Percentiles rank a stretch among this genome's conserved stretches.
These are phyloP conservation scores for Suillus ampliporus DNA, from an alignment of 768 basidiomycete species.

Conservation along the genomic window DNA sequence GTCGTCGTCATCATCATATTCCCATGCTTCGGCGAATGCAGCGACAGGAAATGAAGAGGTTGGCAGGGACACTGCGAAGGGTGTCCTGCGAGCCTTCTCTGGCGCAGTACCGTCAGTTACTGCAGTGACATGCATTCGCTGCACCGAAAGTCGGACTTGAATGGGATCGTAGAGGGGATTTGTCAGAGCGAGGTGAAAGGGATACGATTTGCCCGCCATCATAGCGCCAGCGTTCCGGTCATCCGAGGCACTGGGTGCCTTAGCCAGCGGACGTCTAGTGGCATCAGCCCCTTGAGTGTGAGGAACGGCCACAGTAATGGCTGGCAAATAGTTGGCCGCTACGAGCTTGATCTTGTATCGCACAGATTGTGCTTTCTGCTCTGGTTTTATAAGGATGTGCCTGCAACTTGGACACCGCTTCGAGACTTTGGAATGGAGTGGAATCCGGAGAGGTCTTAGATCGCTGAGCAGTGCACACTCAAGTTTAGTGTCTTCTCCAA, in stretches of 20 bases:
- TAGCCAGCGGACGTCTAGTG: slow-evolving; percentile 42
- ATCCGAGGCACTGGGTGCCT: slow-evolving; percentile 43
- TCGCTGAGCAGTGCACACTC: slow-evolving; percentile 53
- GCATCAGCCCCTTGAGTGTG: slow-evolving; percentile 47
- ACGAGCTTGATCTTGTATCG: slow-evolving; percentile 98
- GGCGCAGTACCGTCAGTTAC: slow-evolving; percentile 45
- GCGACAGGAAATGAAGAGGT: slow-evolving; percentile 79
- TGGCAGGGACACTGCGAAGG: slow-evolving; percentile 83
- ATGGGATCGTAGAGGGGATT: slow-evolving; percentile 98
- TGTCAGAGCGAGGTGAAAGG: slow-evolving; percentile 88
- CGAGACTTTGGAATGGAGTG: slow-evolving; percentile 90
- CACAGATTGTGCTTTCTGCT: slow-evolving; percentile 93
- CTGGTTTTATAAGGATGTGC: slow-evolving; percentile 97
- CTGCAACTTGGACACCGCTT: slow-evolving; percentile 95
- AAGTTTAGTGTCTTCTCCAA: slow-evolving; percentile 4
- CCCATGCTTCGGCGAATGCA: slow-evolving; percentile 96
- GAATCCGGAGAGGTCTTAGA: slow-evolving; percentile 87
- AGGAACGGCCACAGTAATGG: slow-evolving; percentile 75
- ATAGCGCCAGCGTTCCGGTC: slow-evolving; percentile 48
- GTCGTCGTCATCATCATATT: slow-evolving; percentile 92
- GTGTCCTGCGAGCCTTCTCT: slow-evolving; percentile 68
- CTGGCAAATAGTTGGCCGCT: slow-evolving; percentile 92
- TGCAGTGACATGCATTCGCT: slow-evolving; percentile 62
- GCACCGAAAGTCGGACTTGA: slow-evolving; percentile 84
- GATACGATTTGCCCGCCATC: slow-evolving; percentile 80